phyloP scores from a whole-genome alignment of 2,329 filamentous ascomycete genomes.

The Coleophoma crateriformis region DNA sequence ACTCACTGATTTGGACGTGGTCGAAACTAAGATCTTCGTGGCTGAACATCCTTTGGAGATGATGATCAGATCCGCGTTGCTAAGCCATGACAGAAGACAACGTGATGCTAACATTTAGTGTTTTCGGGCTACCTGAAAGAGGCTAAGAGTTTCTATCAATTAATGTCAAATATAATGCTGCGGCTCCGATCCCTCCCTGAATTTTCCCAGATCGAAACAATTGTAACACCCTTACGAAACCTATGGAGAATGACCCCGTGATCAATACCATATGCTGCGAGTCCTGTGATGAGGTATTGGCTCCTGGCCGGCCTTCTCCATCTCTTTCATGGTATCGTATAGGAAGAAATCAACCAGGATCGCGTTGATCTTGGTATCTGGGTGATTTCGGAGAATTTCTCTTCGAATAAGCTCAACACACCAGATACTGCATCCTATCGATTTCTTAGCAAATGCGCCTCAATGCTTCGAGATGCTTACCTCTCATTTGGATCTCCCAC shows the following conservation, averaged over 20 bases:
- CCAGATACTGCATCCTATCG: conserved; percentile 83
- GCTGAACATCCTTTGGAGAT: no score
- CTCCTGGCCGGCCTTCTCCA: conserved; percentile 59
- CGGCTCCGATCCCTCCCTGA: not conserved
- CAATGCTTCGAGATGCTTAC: conserved; percentile 33
- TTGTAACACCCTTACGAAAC: not conserved
- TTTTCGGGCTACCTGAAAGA: no score
- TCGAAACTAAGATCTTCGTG: no score
- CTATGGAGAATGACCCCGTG: not conserved
- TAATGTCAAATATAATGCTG: no score
- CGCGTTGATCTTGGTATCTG: conserved; percentile 71
- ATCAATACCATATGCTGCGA: conserved; percentile 87
- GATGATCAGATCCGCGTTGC: no score
- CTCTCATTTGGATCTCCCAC: conserved; percentile 85
- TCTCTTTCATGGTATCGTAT: conserved; percentile 88
- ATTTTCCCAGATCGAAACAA: not conserved
- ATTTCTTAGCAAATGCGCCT: conserved; percentile 4
- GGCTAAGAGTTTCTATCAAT: no score
- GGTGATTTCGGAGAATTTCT: conserved; percentile 71
- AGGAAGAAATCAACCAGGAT: conserved; percentile 96
- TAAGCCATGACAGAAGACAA: no score
- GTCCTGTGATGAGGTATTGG: conserved; percentile 80
- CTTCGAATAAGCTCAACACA: conserved; percentile 82
- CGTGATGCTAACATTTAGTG: no score
- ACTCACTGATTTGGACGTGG: no score